Evolutionary conservation across 192 early-diverging fungal genomes (phyloP).

Genomic region (Gonapodya sp.): DNA sequence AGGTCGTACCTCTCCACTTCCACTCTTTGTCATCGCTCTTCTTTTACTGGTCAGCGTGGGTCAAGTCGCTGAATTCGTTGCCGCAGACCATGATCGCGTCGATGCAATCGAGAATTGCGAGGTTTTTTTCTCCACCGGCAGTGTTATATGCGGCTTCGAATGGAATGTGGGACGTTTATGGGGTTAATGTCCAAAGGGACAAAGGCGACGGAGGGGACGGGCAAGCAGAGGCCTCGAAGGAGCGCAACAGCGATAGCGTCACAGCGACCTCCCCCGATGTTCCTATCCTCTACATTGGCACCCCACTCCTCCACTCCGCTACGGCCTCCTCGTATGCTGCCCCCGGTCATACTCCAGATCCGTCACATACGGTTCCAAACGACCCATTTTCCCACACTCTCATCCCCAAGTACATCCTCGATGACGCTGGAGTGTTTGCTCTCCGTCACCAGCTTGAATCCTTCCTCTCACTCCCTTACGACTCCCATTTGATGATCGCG

Average conservation of each 20-base stretch:
- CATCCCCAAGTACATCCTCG: neutral
- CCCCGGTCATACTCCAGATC: neutral
- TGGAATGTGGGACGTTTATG: neutral
- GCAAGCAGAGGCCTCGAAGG: neutral
- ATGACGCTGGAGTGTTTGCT: neutral
- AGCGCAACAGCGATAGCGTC: neutral
- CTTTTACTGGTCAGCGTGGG: neutral
- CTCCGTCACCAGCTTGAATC: neutral
- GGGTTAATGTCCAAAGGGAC: neutral
- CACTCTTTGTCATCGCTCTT: neutral
- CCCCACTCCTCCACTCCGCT: neutral
- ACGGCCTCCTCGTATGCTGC: neutral
- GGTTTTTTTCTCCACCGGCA: neutral
- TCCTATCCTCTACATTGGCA: neutral
- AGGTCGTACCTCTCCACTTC: neutral
- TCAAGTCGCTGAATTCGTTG: neutral
- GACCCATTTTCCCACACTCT: neutral
- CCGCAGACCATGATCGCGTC: neutral
- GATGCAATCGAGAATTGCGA: neutral
- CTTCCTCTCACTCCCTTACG: neutral
- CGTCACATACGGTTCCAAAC: neutral
- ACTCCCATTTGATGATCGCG: neutral
- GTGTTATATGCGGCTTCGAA: neutral
- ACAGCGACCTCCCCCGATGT: too few species aligned
- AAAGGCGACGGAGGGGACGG: neutral